These are phyloP conservation scores for Aechmea fasciata DNA, from an alignment of 176 grass and related monocot species.

Conservation along the genomic window DNA sequence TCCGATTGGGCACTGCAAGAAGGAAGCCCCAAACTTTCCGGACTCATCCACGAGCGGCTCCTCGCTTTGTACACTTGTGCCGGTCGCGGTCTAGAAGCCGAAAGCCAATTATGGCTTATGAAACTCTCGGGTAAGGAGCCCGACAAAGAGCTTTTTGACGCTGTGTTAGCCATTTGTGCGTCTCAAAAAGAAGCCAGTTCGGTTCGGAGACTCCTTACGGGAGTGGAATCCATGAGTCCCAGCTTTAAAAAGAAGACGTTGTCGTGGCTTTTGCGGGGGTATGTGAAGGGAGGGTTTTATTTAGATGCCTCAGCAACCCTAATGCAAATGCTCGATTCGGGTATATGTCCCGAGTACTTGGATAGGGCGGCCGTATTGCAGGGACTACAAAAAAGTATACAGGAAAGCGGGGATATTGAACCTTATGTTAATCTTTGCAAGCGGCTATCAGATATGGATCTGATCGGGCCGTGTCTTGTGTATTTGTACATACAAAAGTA, in stretches of 20 bases:
- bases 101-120: constrained; percentile 79
- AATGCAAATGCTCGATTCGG: constrained; percentile 67
- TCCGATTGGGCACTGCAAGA: constrained; percentile 75
- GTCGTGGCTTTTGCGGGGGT: constrained; percentile 87
- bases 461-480: constrained; percentile 68
- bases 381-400: constrained; percentile 60
- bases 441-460: constrained; percentile 54
- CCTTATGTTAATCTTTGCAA: constrained; percentile 73
- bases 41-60: constrained; percentile 69
- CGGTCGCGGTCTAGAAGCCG: constrained; percentile 79
- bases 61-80: constrained; percentile 72
- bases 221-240: constrained; percentile 49
- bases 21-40: constrained; percentile 43
- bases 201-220: constrained; percentile 55
- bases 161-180: constrained; percentile 85
- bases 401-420: constrained; percentile 64
- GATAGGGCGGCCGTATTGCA: constrained; percentile 78
- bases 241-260: constrained; percentile 64
- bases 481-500: constrained; percentile 74
- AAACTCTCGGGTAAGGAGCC: constrained; percentile 82
- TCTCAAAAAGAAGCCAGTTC: constrained; percentile 75
- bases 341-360: constrained; percentile 66
- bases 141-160: constrained; percentile 79
- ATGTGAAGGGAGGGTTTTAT: constrained; percentile 81
- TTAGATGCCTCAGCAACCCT: constrained; percentile 66